Base-by-base conservation (phyloP, 495 filamentous ascomycete species). In the Chaetomium cochliodes region DNA sequence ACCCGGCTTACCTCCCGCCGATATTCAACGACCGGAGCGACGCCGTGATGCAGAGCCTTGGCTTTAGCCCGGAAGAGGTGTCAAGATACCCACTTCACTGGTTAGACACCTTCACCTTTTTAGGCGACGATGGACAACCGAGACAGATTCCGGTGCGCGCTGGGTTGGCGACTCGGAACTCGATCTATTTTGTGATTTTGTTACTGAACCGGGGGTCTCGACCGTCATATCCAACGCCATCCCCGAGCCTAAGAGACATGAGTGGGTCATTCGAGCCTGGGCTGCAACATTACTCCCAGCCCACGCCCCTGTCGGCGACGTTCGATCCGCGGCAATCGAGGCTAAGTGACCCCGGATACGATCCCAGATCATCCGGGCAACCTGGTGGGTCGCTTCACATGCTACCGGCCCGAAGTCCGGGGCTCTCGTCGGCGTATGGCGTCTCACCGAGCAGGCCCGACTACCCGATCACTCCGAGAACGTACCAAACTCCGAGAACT, bases 1-100 rank as follows among this genome's bases (percentile, higher is more conserved):
- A 84, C 26, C 83, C 83, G 37, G 80, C 80, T 57, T 83, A 85
- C 69, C 72, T 86, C 20, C 84, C 85, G 42, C 84, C 82, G 47
- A 84, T 85, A 53, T 78, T 79, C 55, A 79, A 76, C 58, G 70
- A 78, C 46, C 78, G 82, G 41, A 77, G 80, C 60, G 80, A 81
- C 37, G 70, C 76, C 22, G 77, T 82, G 44, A 81, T 85, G 64
- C 78, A 81, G 57, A 73, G 71, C 5, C 74, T 83, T 37, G 74
- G 78, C 5, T 84, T 84, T 63, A 73, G 67, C 37, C 60, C 72
- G 0, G 82, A 84, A 57, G 80, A 82, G 56, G 65, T 83, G 20
- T 74, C 74, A 12, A 74, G 77, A 49, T 78, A 80, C 53, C 65
- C 76, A 5, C 67, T 79, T 7, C 79, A 82, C 39, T 79, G 79